Base-by-base conservation (phyloP, 2,329 filamentous ascomycete genomes). In the Blastomyces emzantsi region DNA sequence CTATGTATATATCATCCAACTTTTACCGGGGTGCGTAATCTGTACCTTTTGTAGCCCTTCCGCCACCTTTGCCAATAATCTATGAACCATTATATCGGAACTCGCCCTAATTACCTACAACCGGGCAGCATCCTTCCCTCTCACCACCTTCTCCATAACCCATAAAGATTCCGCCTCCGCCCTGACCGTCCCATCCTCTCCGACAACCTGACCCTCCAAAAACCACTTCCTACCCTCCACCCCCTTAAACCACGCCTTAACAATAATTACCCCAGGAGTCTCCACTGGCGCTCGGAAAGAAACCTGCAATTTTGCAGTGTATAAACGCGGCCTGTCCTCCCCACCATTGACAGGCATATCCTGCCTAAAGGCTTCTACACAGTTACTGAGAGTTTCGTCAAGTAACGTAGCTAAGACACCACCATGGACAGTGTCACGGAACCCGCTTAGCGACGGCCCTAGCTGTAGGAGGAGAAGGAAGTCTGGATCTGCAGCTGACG, bases 141-240 rank as follows among this genome's bases (percentile, higher is more conserved):
- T 15, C 28, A 3, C 15, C 11, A 28, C 22, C 39, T 33, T 63
- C 43, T 56, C 54, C 62, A 59, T 41, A 9, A 63, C 22, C 54
- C 96, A 97, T 69, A 99, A 77, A 2, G 88, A 92, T 72, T 89
- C 88, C 0, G 90, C 93, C 77, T 95, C 90, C 8, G 89, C 91
- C 64, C 97, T 75, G 58, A 92, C 82, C 19, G 82, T 77, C 0
- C 87, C 86, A 69, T 82, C 80, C 75, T 87, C 83, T 9, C 85
- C 85, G 82, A 96, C 92, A 70, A 97, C 87, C 69, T 85, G 84
- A 1, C 91, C 94, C 77, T 90, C 88, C 0, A 97, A 91, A 91
- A 91, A 97, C 15, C 92, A 93, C 80, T 97, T 97, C 66, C 94
- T 83, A 0, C 94, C 93, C 73, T 97, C 92, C 1, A 93, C 89